phyloP scores from a whole-genome alignment of 129 eudicot genomes.

The Cynara cardunculus region DNA sequence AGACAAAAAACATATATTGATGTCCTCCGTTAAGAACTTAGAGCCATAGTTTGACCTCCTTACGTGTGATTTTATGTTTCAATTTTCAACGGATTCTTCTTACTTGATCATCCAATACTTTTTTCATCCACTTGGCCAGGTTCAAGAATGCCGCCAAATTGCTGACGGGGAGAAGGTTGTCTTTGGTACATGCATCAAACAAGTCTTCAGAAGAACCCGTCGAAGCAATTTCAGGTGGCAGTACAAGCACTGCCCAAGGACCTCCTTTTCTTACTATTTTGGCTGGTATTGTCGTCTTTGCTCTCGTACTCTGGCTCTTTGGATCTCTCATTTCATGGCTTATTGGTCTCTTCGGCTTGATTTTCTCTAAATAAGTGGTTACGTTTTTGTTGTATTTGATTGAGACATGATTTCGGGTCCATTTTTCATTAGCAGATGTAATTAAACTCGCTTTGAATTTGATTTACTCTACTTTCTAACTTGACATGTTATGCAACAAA shows the following conservation, averaged over 20 bases:
- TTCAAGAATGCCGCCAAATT: constrained; percentile 31
- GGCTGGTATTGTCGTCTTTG: constrained; percentile 64
- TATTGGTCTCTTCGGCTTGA: constrained; percentile 45
- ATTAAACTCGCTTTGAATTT: constrained; percentile 2
- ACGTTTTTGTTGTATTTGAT: constrained; percentile 3
- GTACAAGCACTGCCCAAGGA: constrained; percentile 37
- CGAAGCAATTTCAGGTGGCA: constrained; percentile 21
- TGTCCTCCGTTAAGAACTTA: neutral
- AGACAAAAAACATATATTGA: neutral
- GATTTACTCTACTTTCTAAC: neutral
- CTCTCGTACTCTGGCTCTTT: constrained; percentile 39
- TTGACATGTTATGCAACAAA: neutral
- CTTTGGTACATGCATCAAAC: constrained; percentile 33
- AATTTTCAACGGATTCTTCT: neutral
- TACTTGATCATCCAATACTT: neutral
- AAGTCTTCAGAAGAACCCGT: constrained; percentile 37
- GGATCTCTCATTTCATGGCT: constrained; percentile 68
- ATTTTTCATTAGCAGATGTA: neutral
- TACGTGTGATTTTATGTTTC: neutral
- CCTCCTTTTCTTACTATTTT: constrained; percentile 74
- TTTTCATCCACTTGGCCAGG: constrained; percentile 25
- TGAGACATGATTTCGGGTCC: neutral
- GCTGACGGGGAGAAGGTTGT: constrained; percentile 22
- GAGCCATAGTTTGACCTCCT: neutral
- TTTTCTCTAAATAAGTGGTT: constrained; percentile 40